phyloP scores from a whole-genome alignment of 495 filamentous ascomycete species.

The Penicillium fimorum region DNA sequence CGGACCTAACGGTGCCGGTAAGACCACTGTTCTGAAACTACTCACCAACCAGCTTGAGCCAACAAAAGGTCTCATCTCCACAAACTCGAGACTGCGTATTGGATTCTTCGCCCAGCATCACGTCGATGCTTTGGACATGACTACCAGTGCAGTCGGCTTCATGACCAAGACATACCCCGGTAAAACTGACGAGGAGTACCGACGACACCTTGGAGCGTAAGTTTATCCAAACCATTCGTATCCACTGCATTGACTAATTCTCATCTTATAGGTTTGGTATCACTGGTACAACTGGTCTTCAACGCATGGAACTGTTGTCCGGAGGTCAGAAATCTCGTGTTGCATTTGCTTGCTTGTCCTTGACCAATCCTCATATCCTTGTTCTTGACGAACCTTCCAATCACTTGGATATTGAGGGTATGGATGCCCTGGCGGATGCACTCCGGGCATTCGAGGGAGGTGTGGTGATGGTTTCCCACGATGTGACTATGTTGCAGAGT shows the following conservation, averaged over 20 bases:
- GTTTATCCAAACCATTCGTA: conserved; percentile 16
- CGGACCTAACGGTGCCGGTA: conserved; percentile 97
- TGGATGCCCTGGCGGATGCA: conserved; percentile 89
- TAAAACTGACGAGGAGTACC: conserved; percentile 93
- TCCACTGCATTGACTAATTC: conserved; percentile 7
- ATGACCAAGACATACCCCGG: conserved; percentile 92
- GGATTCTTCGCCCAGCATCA: conserved; percentile 99
- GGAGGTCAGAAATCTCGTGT: conserved; percentile 99
- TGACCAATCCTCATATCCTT: conserved; percentile 93
- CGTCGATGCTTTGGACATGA: conserved; percentile 93
- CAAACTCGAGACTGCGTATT: conserved; percentile 81
- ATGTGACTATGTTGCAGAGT: conserved; percentile 97
- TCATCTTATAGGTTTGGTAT: conserved; percentile 71
- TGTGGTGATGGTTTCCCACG: conserved; percentile 98
- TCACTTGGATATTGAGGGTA: conserved; percentile 98
- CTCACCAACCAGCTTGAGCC: conserved; percentile 83
- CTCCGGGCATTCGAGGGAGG: conserved; percentile 86
- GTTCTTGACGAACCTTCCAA: conserved; percentile 98
- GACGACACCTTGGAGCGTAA: conserved; percentile 83
- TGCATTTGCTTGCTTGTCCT: conserved; percentile 89
- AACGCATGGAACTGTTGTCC: conserved; percentile 92
- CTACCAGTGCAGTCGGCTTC: conserved; percentile 82
- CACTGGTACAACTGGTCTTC: conserved; percentile 93
- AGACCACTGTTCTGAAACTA: conserved; percentile 93
- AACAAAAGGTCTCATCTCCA: conserved; percentile 76